Evolutionary conservation across 2,329 filamentous ascomycete species (phyloP).

Genomic region (Teratosphaeria pseudoeucalypti): DNA sequence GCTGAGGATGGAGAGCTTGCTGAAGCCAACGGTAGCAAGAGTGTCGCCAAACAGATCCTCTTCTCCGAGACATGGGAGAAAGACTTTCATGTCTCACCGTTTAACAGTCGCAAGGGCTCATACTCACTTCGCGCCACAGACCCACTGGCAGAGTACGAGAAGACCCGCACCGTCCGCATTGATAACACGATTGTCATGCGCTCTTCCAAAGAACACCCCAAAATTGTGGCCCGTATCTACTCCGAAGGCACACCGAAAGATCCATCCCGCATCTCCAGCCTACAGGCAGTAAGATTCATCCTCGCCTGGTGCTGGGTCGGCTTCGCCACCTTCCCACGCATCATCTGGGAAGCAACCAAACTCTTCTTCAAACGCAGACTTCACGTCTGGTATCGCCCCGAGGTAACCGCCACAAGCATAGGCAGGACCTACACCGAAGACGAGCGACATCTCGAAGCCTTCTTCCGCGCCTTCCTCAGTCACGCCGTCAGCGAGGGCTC

Average conservation of each 20-base stretch:
- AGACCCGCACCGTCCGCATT: slow-evolving; percentile 28
- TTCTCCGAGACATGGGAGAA: slow-evolving; percentile 52
- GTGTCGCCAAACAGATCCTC: slow-evolving; percentile 4
- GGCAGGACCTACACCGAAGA: slow-evolving; percentile 41
- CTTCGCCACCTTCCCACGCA: slow-evolving; percentile 55
- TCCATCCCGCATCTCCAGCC: slow-evolving; percentile 34
- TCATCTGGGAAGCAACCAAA: slow-evolving; percentile 48
- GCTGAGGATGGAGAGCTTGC: background rate
- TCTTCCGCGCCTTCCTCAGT: slow-evolving; percentile 31
- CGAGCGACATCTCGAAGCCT: slow-evolving; percentile 36
- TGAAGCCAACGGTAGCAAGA: background rate
- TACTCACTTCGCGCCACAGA: slow-evolving; percentile 39
- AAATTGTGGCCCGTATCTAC: slow-evolving; percentile 51
- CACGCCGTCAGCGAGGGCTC: slow-evolving; percentile 40
- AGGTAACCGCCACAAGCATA: slow-evolving; percentile 48
- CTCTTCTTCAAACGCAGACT: slow-evolving; percentile 49
- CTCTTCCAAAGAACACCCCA: slow-evolving; percentile 50
- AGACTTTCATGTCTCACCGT: slow-evolving; percentile 67
- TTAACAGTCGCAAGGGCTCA: slow-evolving; percentile 48
- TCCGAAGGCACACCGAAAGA: slow-evolving; percentile 44
- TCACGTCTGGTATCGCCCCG: slow-evolving; percentile 55
- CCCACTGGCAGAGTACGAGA: slow-evolving; percentile 28
- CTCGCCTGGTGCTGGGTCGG: slow-evolving; percentile 56
- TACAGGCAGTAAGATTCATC: slow-evolving; percentile 19
- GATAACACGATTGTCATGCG: slow-evolving; percentile 51